Base-by-base conservation (phyloP, 768 basidiomycete genomes). In the Suillus occidentalis region DNA sequence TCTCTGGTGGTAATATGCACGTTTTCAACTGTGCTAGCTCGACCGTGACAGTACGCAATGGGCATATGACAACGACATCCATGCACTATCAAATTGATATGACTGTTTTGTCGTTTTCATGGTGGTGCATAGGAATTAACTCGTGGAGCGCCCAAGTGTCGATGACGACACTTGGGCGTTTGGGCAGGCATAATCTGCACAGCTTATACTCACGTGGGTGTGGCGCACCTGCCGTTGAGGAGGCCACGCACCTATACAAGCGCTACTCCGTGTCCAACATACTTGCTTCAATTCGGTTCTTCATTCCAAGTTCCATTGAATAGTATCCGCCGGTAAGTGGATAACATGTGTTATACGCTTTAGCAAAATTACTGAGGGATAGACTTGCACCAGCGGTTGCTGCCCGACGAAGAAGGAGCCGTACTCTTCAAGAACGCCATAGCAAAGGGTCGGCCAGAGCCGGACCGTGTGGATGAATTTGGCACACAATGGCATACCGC, bases 11-110 rank as follows among this genome's bases (percentile, higher is more conserved):
- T 67, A 9, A 40, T 72, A 55, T 47, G 55, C 56, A 13, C 61
- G 28, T 69, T 61, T 18, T 28, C 25, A 18, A 55, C 70, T 10
- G 20, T 40, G 60, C 45, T 71, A 60, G 67, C 63, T 81, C 37
- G 79, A 81, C 28, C 28, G 28, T 28, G 28, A 28, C 45, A 63
- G 73, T 16, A 71, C 75, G 8, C 79, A 77, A 14, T 82, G 80
- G 79, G 80, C 80, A 31, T 81, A 80, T 49, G 67, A 69, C 4
- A 60, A 52, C 16, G 50, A 28, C 16, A 52, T 28, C 7, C 14
- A 31, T 52, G 28, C 50, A 52, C 16, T 4, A 31, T 52, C 28
- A 9, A 1, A 28, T 16, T 18, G 52, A 53, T 9, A 10, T 31
- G 18, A 53, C 12, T 18, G 18, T 4, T 2, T 8, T 52, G 50